Conservation (phyloP, 2,329 filamentous ascomycete species). For the Cucurbitaria berberidis region DNA sequence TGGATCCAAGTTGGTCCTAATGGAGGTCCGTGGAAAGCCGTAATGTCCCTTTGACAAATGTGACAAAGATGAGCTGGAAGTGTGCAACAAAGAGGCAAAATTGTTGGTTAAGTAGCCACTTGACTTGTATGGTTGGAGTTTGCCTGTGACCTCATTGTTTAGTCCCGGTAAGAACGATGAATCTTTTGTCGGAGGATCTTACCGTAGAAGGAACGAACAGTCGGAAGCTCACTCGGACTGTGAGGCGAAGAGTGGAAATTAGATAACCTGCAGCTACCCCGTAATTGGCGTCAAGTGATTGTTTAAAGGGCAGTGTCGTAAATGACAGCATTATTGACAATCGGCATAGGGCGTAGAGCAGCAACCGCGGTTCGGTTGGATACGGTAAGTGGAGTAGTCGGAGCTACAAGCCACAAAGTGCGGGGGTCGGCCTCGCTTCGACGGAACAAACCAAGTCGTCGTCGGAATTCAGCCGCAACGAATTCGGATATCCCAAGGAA, state of each 20-base stretch:
- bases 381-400: constrained; percentile 18
- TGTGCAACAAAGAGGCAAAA: too few relatives aligned
- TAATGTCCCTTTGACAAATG: too few relatives aligned
- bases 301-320: not conserved
- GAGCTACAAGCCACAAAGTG: not conserved
- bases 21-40: not conserved
- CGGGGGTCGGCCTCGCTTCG: not conserved
- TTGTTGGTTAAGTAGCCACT: too few relatives aligned
- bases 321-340: constrained; percentile 5
- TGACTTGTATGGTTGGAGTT: too few relatives aligned
- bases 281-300: not conserved
- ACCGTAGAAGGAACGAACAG: not conserved
- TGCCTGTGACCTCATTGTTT: too few relatives aligned
- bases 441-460: not conserved
- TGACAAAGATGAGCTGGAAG: too few relatives aligned
- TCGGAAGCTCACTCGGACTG: not conserved
- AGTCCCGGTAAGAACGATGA: too few relatives aligned
- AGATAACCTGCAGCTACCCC: not conserved
- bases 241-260: not conserved
- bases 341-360: constrained; percentile 11
- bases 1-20: constrained; percentile 1
- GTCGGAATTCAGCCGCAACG: not conserved
- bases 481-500: not conserved
- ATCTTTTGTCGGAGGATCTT: not conserved
- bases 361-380: constrained; percentile 27